Evolutionary conservation across 2,329 filamentous ascomycete genomes (phyloP).

Genomic region (Acarospora socialis): DNA sequence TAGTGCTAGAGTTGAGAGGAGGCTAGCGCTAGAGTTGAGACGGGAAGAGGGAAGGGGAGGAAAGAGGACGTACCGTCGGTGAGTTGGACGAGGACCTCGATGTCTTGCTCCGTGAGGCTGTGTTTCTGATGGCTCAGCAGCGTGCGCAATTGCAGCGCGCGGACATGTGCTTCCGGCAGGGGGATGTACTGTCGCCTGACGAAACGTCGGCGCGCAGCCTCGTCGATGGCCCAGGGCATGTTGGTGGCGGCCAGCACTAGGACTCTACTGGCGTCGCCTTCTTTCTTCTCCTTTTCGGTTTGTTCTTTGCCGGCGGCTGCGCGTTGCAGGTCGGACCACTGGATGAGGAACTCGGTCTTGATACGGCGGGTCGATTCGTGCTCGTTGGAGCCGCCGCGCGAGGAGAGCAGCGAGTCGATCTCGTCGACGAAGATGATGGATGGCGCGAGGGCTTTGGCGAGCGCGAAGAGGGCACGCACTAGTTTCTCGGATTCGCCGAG

Average conservation of each 20-base stretch:
- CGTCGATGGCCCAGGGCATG: slow-evolving; percentile 93
- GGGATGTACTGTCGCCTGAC: slow-evolving; percentile 93
- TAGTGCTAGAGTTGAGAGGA: not conserved
- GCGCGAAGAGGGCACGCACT: slow-evolving; percentile 74
- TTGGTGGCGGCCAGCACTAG: slow-evolving; percentile 92
- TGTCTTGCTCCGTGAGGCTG: slow-evolving; percentile 54
- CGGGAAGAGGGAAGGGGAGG: not conserved
- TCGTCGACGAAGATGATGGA: slow-evolving; percentile 98
- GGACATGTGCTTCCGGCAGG: slow-evolving; percentile 69
- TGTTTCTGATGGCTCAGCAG: slow-evolving; percentile 82
- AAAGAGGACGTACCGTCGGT: slow-evolving; percentile 56
- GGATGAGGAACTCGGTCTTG: slow-evolving; percentile 95
- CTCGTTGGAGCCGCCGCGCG: slow-evolving; percentile 68
- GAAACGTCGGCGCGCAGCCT: slow-evolving; percentile 80
- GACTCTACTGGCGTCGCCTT: slow-evolving; percentile 73
- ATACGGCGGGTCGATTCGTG: slow-evolving; percentile 87
- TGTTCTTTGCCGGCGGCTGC: slow-evolving; percentile 76
- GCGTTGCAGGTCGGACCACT: slow-evolving; percentile 88
- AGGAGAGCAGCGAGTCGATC: slow-evolving; percentile 84
- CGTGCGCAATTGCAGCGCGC: slow-evolving; percentile 63
- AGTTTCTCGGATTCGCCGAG: slow-evolving; percentile 94
- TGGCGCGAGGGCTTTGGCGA: slow-evolving; percentile 80
- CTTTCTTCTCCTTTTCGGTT: slow-evolving; percentile 49
- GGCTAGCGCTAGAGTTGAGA: not conserved
- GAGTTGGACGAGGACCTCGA: slow-evolving; percentile 56